phyloP scores from a whole-genome alignment of 129 eudicot genomes.

The Deinandra increscens region DNA sequence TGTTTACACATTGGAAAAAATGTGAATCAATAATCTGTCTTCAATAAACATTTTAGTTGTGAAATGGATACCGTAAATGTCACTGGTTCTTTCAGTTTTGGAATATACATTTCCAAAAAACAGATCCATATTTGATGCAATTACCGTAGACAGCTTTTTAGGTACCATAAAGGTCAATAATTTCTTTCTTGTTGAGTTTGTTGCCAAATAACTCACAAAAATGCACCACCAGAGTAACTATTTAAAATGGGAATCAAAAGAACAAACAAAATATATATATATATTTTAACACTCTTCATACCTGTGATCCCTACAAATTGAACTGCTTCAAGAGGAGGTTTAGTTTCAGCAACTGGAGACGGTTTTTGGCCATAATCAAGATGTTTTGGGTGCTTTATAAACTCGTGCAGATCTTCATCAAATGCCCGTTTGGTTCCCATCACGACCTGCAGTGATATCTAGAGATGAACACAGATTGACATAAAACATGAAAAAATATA shows the following conservation, averaged over 20 bases:
- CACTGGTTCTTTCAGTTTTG: background rate
- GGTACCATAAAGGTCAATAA: background rate
- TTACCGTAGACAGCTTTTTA: background rate
- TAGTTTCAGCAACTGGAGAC: conserved; percentile 21
- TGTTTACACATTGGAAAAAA: conserved; percentile 3
- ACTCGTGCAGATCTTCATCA: conserved; percentile 52
- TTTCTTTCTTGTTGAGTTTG: background rate
- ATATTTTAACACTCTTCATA: conserved; percentile 11
- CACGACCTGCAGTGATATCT: conserved; percentile 28
- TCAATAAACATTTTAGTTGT: background rate
- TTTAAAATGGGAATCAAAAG: background rate
- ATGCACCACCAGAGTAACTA: conserved; percentile 7
- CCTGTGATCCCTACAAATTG: conserved; percentile 29
- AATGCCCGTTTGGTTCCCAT: conserved; percentile 59
- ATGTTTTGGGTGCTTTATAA: conserved; percentile 50
- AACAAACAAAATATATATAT: background rate
- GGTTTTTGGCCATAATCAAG: conserved; percentile 23
- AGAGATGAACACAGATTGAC: conserved; percentile 17
- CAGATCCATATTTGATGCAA: background rate
- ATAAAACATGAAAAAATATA: conserved; percentile 5
- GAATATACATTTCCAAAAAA: background rate
- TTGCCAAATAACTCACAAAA: background rate
- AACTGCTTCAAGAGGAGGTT: conserved; percentile 22
- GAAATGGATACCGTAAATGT: background rate
- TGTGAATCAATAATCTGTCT: background rate